These are phyloP conservation scores for Ustilago lituana DNA, from an alignment of 1,284 basidiomycete species.

Conservation along the genomic window DNA sequence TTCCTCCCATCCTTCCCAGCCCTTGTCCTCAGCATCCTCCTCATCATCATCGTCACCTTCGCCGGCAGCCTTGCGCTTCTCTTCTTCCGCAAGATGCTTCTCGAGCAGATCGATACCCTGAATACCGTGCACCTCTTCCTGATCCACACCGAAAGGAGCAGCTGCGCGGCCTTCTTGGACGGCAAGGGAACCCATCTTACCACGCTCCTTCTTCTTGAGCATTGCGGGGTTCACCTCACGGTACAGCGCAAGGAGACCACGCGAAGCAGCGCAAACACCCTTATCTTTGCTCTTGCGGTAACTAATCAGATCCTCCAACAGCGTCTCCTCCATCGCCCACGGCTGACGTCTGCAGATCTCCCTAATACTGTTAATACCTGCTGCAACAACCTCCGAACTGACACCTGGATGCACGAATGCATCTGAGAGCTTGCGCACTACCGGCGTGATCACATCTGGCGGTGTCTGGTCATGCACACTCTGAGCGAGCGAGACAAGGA, in stretches of 20 bases:
- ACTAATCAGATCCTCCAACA: slow-evolving; percentile 89
- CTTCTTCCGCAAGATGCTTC: slow-evolving; percentile 59
- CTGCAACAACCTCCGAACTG: slow-evolving; percentile 91
- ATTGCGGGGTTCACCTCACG: slow-evolving; percentile 94
- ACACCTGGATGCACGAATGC: slow-evolving; percentile 99
- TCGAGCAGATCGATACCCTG: slow-evolving; percentile 74
- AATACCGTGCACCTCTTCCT: slow-evolving; percentile 78
- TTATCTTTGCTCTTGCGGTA: slow-evolving; percentile 97
- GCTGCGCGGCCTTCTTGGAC: slow-evolving; percentile 49
- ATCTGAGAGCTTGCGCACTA: slow-evolving; percentile 88
- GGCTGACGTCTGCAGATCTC: slow-evolving; percentile 93
- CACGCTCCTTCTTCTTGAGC: slow-evolving; percentile 85
- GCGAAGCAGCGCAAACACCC: slow-evolving; percentile 84
- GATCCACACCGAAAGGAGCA: slow-evolving; percentile 81
- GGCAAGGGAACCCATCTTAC: slow-evolving; percentile 62
- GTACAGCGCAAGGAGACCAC: slow-evolving; percentile 90
- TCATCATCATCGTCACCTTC: slow-evolving; percentile 68
- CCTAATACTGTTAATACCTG: slow-evolving; percentile 91
- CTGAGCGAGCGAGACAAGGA: slow-evolving; percentile 93
- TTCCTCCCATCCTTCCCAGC: slow-evolving; percentile 91
- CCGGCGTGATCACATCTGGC: slow-evolving; percentile 88
- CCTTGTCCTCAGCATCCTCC: slow-evolving; percentile 73
- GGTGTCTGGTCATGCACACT: slow-evolving; percentile 95
- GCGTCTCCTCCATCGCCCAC: slow-evolving; percentile 92
- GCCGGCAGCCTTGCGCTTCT: slow-evolving; percentile 29